Evolutionary conservation across 768 basidiomycete genomes (phyloP), one percentile per base, ranked within the genome.

Genomic region (Suillus spraguei): DNA sequence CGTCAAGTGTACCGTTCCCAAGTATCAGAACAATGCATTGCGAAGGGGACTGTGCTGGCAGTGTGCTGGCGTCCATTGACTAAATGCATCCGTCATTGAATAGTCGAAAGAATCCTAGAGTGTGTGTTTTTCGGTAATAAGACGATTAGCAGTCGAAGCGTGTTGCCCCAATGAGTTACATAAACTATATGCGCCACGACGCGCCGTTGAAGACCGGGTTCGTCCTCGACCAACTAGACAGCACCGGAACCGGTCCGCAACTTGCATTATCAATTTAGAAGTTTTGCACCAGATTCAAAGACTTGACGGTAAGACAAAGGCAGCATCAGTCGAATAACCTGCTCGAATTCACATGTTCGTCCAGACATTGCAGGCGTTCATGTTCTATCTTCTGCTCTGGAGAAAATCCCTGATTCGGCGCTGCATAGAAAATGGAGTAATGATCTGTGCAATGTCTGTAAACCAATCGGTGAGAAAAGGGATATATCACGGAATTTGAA

Each of bases 31-130:
- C 14, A 56, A 5, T 20, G 16, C 38, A 56, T 28, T 13, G 24
- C 3, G 55, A 28, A 16, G 38, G 28, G 9, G 17, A 10, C 39
- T 11, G 10, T 58, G 55, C 55, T 58, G 55, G 55, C 55, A 28
- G 17, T 58, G 36, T 16, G 55, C 55, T 58, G 55, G 55, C 55
- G 17, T 39, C 38, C 14, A 20, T 58, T 58, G 17, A 28, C 28
- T 4, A 28, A 10, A 39, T 39, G 28, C 17, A 4, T 52, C 17
- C 3, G 22, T 9, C 50, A 33, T 17, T 10, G 7, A 55, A 55
- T n/a, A 4, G 54, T 38, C n/a, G 8, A 28, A 28, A 20, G 10
- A 24, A 17, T 2, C 20, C 5, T 9, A 17, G 38, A 5, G 24
- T 17, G 22, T 22, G 32, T 11, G 17, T 32, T 52, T 52, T 53